These are phyloP conservation scores for Syzygium malaccense DNA, from an alignment of 441 rosid species.

Conservation along the genomic window DNA sequence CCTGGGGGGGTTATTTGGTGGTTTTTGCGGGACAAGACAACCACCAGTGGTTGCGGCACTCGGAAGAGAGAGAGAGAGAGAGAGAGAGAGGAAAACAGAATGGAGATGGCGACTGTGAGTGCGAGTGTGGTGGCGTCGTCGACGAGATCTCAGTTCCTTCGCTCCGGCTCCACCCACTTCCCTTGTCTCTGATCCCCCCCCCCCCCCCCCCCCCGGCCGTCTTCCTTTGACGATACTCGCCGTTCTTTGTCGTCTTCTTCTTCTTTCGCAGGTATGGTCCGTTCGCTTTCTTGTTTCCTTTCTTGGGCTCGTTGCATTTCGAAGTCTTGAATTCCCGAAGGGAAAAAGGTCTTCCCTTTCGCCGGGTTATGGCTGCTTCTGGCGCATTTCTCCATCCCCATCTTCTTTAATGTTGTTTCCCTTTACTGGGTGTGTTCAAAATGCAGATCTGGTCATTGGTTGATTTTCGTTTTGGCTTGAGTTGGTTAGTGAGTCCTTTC, in stretches of 20 bases:
- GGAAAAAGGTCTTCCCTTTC: not conserved
- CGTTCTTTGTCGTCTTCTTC: not conserved
- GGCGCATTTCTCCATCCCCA: not conserved
- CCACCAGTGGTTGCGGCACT: slow-evolving; percentile 57
- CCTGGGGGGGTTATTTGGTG: not conserved
- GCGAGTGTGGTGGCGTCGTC: not conserved
- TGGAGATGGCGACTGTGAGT: not conserved
- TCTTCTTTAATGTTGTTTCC: not conserved
- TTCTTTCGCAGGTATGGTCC: not conserved
- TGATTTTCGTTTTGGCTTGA: not conserved
- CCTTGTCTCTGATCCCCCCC: not conserved
- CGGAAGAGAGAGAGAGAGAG: slow-evolving; percentile 19
- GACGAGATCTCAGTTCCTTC: not conserved
- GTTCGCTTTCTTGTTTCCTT: not conserved
- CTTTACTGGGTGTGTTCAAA: not conserved
- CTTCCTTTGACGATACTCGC: not conserved
- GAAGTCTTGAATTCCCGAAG: not conserved
- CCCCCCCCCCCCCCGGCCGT: no score
- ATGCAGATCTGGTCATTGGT: not conserved
- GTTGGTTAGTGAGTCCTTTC: not conserved
- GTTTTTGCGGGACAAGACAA: slow-evolving; percentile 30
- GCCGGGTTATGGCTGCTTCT: not conserved
- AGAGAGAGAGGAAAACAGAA: not conserved
- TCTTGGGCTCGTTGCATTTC: not conserved
- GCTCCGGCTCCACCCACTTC: not conserved